Evolutionary conservation across 1,139 yeast genomes (phyloP).

Genomic region (Lipomyces yarrowii): DNA sequence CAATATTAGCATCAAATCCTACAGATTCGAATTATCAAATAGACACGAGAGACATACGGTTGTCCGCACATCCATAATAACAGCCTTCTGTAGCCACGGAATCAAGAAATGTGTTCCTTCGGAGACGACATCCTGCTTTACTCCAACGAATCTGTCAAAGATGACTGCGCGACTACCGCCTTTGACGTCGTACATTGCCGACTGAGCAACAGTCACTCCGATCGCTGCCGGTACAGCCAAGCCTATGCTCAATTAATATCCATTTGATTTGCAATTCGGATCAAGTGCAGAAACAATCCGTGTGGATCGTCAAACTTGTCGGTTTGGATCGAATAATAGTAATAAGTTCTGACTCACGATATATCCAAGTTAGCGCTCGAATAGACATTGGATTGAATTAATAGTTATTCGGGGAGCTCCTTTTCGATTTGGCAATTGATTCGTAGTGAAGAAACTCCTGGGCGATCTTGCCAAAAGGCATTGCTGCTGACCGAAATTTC

Average conservation of each 20-base stretch:
- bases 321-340: neutral
- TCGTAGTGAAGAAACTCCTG: too few relatives aligned
- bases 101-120: constrained; percentile 95
- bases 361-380: constrained; percentile 25
- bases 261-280: neutral
- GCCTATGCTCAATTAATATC: constrained; percentile 14
- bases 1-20: neutral
- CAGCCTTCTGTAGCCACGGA: constrained; percentile 95
- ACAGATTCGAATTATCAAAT: neutral
- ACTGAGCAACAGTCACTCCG: constrained; percentile 65
- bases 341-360: constrained; percentile 14
- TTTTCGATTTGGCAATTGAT: neutral
- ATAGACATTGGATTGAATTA: constrained; percentile 13
- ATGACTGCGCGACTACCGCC: constrained; percentile 97
- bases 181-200: constrained; percentile 85
- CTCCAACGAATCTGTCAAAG: constrained; percentile 90
- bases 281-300: neutral
- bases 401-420: neutral
- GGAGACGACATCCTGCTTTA: constrained; percentile 80
- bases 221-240: constrained; percentile 53
- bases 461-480: too few relatives aligned
- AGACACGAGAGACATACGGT: constrained; percentile 38
- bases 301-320: neutral
- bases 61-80: constrained; percentile 88
- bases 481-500: too few relatives aligned